A percentile compares a stretch with the other conserved stretches of the same genome.
Evolutionary conservation across 1,284 basidiomycete genomes (phyloP).

Genomic region (Cutaneotrichosporon cavernicola): DNA sequence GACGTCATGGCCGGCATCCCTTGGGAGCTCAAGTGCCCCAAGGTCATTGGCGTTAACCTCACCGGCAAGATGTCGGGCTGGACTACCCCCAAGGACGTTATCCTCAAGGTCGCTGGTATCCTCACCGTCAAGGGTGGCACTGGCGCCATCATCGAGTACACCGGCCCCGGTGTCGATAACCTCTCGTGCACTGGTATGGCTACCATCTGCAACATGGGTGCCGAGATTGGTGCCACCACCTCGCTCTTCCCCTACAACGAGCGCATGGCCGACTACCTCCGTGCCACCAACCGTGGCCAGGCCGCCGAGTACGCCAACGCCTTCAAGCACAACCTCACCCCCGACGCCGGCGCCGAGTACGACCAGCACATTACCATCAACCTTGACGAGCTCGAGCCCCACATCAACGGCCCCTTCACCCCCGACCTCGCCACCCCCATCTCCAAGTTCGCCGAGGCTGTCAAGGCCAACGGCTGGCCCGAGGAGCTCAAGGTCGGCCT

Average conservation of each 20-base stretch:
- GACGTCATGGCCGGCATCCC: conserved; percentile 98
- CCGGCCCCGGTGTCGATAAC: conserved; percentile 84
- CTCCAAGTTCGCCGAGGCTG: conserved; percentile 80
- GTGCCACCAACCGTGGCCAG: conserved; percentile 80
- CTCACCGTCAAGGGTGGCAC: conserved; percentile 96
- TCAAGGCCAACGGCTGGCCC: conserved; percentile 84
- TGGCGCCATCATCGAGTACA: conserved; percentile 94
- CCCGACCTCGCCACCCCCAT: conserved; percentile 94
- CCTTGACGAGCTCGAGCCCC: conserved; percentile 87
- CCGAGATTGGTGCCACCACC: conserved; percentile 97
- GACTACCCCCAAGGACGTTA: conserved; percentile 96
- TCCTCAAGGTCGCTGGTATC: conserved; percentile 89
- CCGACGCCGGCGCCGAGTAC: conserved; percentile 90
- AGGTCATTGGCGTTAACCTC: conserved; percentile 85
- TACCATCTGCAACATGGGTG: conserved; percentile 98
- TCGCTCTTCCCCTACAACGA: conserved; percentile 94
- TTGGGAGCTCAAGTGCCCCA: conserved; percentile 96
- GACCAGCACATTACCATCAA: conserved; percentile 94
- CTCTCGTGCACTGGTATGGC: conserved; percentile 95
- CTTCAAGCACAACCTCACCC: conserved; percentile 67
- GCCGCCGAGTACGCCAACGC: conserved; percentile 89
- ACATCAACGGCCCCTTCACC: conserved; percentile 96
- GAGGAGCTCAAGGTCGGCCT: conserved; percentile 86
- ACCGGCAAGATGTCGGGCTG: conserved; percentile 86
- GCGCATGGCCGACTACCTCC: conserved; percentile 84